Evolutionary conservation across 306 rosid genomes (phyloP), one percentile per base, ranked within the genome.

Genomic region (Oemleria cerasiformis): DNA sequence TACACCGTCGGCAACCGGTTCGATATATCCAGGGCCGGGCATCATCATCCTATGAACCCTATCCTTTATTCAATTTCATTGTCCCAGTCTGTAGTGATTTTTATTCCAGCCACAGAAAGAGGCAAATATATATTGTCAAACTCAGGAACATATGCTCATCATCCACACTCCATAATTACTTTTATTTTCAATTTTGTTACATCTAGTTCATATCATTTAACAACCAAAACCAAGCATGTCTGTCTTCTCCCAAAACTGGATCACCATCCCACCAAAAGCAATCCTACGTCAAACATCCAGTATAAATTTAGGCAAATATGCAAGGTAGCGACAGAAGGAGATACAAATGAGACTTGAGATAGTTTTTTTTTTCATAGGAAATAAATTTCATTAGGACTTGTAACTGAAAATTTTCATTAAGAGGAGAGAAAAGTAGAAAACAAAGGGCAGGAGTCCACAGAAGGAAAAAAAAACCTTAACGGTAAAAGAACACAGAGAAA

Each of bases 161-260:
- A 25, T 1, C 30, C 30, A 25, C 42, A 5, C 38, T 57, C 65
- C n/a, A 17, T 57, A 41, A 53, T 14, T 3, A 39, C 7, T 70
- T 49, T 56, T 56, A 70, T 70, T 70, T 57, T 16, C 65, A 57
- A 57, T 42, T 70, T 43, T 25, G 55, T 70, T 41, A 70, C 44
- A 23, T 43, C 19, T 25, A 70, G 38, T 15, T 70, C 54, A 56
- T 25, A 25, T 25, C 30, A 25, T 25, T 25, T 25, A 25, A 25
- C 30, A 25, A 25, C 48, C 19, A 49, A 12, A 48, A 56, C 51
- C 55, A 57, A 56, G 42, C 19, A 15, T 20, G 20, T 70, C 74
- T 25, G 72, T 25, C 7, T 5, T 14, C 42, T 14, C 56, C 4
- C 5, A 0, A 19, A 51, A 51, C 56, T 7, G 56, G 23, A 51